phyloP scores from a whole-genome alignment of 805 yeast species.

The Nakazawaea siamensis region DNA sequence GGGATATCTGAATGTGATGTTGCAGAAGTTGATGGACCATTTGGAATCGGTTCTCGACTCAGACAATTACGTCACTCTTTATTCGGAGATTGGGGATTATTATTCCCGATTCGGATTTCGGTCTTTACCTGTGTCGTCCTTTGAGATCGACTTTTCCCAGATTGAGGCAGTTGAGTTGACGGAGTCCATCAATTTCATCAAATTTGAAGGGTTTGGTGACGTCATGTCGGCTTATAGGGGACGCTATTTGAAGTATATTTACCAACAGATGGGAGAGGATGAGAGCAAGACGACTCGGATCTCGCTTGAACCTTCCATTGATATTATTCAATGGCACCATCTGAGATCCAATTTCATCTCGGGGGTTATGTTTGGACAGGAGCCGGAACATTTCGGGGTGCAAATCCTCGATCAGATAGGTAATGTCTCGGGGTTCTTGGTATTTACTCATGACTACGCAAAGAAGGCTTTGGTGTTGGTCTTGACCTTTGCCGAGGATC shows the following conservation, averaged over 20 bases:
- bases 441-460: conserved; percentile 33
- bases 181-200: conserved; percentile 5
- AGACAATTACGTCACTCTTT: conserved; percentile 34
- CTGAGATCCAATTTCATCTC: conserved; percentile 22
- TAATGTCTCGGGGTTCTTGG: conserved; percentile 22
- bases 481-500: conserved; percentile 13
- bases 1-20: conserved; percentile 48
- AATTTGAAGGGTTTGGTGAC: conserved; percentile 7
- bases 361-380: conserved; percentile 3
- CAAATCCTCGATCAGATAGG: conserved; percentile 15
- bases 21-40: conserved; percentile 24
- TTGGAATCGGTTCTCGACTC: conserved; percentile 18
- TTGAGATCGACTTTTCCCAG: conserved; percentile 11
- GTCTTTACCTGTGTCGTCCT: conserved; percentile 15
- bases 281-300: conserved; percentile 16
- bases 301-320: conserved; percentile 28
- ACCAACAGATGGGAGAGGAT: conserved; percentile 13
- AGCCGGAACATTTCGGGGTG: conserved; percentile 4
- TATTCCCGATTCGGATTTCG: conserved; percentile 58
- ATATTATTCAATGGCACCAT: conserved; percentile 34
- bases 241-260: conserved; percentile 11
- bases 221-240: conserved; percentile 1
- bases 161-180: neutral
- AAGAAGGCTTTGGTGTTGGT: conserved; percentile 12
- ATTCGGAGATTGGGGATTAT: conserved; percentile 67